A percentile compares a stretch with the other conserved stretches of the same genome.
Evolutionary conservation across 108 stramenopile genomes (phyloP).

Genomic region (Poteriospumella lacustris): DNA sequence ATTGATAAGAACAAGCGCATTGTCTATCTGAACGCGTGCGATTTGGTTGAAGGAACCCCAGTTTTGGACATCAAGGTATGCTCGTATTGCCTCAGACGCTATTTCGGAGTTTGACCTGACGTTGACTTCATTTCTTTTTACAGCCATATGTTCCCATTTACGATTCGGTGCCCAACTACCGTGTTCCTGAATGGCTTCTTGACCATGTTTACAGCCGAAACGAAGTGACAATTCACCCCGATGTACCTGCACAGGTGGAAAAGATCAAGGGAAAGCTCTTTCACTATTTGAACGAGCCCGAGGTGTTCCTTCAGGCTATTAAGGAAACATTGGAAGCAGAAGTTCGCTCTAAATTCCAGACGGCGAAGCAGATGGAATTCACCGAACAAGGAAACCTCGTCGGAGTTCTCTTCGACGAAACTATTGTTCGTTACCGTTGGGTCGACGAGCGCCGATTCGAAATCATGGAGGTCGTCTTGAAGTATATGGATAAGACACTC

Average conservation of each 20-base stretch:
- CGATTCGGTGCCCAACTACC: neutral
- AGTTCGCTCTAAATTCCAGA: constrained; percentile 14
- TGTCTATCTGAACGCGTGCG: constrained; percentile 32
- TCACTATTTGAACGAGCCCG: constrained; percentile 9
- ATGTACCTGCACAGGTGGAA: neutral
- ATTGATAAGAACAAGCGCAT: constrained; percentile 40
- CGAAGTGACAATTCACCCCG: neutral
- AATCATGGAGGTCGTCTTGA: constrained; percentile 15
- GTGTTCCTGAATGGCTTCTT: constrained; percentile 2
- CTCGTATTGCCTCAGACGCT: too few species aligned
- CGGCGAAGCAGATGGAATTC: neutral
- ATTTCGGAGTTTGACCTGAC: neutral
- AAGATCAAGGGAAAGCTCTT: neutral
- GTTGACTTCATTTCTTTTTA: neutral
- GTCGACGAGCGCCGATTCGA: neutral
- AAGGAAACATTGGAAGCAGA: constrained; percentile 17
- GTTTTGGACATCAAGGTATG: constrained; percentile 77
- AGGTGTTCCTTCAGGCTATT: neutral
- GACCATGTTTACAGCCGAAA: constrained; percentile 1
- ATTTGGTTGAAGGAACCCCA: constrained; percentile 89
- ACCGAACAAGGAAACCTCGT: neutral
- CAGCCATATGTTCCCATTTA: constrained; percentile 28
- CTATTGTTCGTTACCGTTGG: neutral
- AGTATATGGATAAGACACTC: too few species aligned
- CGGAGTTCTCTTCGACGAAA: constrained; percentile 16